A percentile compares a stretch with the other conserved stretches of the same genome.
Conservation (phyloP, 371 early-diverging fungal genomes). For the Parasitella parasitica region DNA sequence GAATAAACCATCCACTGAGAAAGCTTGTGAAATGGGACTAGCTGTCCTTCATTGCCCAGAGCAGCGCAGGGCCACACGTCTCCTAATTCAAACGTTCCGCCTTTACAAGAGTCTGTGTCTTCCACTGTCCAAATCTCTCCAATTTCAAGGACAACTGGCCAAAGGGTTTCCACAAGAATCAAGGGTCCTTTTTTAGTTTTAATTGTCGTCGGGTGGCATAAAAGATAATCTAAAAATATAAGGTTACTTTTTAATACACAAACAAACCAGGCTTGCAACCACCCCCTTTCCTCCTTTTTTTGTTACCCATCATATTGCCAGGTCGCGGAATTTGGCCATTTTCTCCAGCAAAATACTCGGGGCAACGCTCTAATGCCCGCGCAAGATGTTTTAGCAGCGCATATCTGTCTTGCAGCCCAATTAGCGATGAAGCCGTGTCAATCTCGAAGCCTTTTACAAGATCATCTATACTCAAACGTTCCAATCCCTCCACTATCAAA, state of each 20-base stretch:
- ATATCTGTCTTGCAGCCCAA: constrained; percentile 76
- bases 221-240: constrained; percentile 34
- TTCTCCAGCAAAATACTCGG: constrained; percentile 44
- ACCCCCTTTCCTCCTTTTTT: background rate
- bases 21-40: constrained; percentile 87
- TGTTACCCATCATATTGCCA: constrained; percentile 77
- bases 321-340: constrained; percentile 62
- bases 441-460: constrained; percentile 74
- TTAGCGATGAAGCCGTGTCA: constrained; percentile 63
- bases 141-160: constrained; percentile 74
- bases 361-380: constrained; percentile 25
- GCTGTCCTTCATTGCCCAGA: constrained; percentile 24
- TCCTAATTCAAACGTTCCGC: constrained; percentile 62
- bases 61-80: constrained; percentile 84
- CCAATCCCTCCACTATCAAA: constrained; percentile 48
- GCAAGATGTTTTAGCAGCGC: constrained; percentile 73
- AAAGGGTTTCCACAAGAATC: constrained; percentile 70
- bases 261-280: background rate
- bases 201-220: constrained; percentile 40
- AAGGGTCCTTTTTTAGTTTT: constrained; percentile 47
- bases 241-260: background rate
- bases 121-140: constrained; percentile 53
- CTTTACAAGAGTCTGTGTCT: constrained; percentile 32
- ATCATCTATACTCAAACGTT: constrained; percentile 51
- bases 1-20: constrained; percentile 95